phyloP scores from a whole-genome alignment of 495 filamentous ascomycete genomes.

The Talaromyces adpressus region DNA sequence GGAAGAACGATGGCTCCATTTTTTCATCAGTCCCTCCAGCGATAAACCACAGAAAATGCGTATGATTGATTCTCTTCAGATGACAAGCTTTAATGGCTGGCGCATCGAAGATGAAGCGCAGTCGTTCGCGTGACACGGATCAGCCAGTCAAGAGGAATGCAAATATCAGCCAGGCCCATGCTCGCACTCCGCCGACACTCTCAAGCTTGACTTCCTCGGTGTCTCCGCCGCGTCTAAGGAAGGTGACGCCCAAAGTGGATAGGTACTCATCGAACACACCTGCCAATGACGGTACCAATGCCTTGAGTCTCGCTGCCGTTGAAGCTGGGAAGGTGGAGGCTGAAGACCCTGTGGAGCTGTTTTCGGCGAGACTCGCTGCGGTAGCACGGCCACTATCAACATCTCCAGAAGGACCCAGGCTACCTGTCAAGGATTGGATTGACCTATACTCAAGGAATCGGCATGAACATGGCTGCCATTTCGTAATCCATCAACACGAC shows the following conservation, averaged over 20 bases:
- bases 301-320: conserved; percentile 37
- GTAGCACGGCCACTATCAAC: conserved; percentile 16
- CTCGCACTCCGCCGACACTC: neutral
- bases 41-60: neutral
- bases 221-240: conserved; percentile 10
- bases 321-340: conserved; percentile 50
- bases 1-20: neutral
- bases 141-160: neutral
- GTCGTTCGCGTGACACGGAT: neutral
- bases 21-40: neutral
- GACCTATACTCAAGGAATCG: conserved; percentile 47
- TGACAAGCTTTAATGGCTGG: neutral
- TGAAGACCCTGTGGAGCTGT: conserved; percentile 45
- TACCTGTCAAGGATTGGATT: conserved; percentile 39
- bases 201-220: conserved; percentile 9
- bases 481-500: conserved; percentile 64
- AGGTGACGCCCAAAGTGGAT: neutral
- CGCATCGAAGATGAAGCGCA: conserved; percentile 5
- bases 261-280: neutral
- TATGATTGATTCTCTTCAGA: neutral
- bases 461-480: conserved; percentile 46
- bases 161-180: neutral
- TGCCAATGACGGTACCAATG: neutral
- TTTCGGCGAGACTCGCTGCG: conserved; percentile 34
- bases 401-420: conserved; percentile 16